A percentile compares a stretch with the other conserved stretches of the same genome.
These are phyloP conservation scores for Chlorella sp. DNA, from an alignment of 139 green algal species.

Conservation along the genomic window DNA sequence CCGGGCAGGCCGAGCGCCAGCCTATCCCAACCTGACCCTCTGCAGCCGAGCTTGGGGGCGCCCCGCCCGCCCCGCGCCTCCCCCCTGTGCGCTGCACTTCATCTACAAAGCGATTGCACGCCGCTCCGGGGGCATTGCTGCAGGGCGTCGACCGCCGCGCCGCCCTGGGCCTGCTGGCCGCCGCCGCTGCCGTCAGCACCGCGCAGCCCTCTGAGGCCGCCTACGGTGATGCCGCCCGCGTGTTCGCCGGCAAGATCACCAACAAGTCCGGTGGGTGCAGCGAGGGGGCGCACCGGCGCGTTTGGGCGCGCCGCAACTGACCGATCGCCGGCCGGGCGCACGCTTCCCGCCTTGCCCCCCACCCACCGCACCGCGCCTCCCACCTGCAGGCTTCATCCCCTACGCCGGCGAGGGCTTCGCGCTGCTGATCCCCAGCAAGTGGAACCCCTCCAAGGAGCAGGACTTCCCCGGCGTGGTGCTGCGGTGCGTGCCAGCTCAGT, in stretches of 20 bases:
- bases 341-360: neutral
- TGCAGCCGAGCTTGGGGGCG: no score
- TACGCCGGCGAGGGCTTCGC: conserved; percentile 95
- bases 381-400: conserved; percentile 80
- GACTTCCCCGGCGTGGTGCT: conserved; percentile 83
- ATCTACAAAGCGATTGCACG: no score
- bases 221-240: conserved; percentile 91
- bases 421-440: conserved; percentile 94
- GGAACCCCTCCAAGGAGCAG: conserved; percentile 95
- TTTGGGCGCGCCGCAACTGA: neutral
- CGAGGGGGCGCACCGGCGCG: neutral
- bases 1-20: neutral
- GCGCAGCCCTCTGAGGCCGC: conserved; percentile 73
- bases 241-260: conserved; percentile 85
- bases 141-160: conserved; percentile 69
- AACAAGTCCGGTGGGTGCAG: conserved; percentile 78
- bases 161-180: conserved; percentile 75
- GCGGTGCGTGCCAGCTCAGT: conserved; percentile 39
- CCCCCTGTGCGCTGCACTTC: neutral
- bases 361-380: neutral
- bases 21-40: neutral
- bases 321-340: neutral
- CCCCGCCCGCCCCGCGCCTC: no score
- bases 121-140: neutral
- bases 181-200: conserved; percentile 63